phyloP scores from a whole-genome alignment of 345 rosid genomes.

The Ailanthus altissimus region DNA sequence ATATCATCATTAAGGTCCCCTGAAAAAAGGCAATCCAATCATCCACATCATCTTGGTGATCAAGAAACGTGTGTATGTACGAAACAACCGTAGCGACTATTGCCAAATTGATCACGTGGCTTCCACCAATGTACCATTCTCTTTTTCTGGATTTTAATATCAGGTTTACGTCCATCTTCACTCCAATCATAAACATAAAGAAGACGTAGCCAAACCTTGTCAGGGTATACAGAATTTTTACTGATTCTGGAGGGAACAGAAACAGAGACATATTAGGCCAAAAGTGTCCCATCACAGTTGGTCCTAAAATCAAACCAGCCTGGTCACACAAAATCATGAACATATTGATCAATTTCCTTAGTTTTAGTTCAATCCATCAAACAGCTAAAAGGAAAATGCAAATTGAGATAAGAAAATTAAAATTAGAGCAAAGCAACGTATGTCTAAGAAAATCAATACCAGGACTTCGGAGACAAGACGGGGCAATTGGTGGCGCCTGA shows the following conservation, averaged over 20 bases:
- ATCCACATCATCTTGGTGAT: background rate
- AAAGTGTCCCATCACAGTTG: constrained; percentile 20
- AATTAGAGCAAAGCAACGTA: background rate
- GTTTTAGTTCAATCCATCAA: too few relatives aligned
- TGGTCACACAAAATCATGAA: constrained; percentile 17
- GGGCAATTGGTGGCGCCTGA: constrained; percentile 27
- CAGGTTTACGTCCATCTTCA: constrained; percentile 34
- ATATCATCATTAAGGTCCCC: constrained; percentile 10
- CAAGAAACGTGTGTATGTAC: background rate
- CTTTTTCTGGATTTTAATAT: constrained; percentile 18
- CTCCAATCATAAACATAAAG: constrained; percentile 35
- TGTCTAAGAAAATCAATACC: constrained; percentile 22
- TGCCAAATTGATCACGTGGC: background rate
- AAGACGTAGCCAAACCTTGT: constrained; percentile 30
- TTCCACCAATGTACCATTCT: constrained; percentile 1
- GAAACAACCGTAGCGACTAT: background rate
- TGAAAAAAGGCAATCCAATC: background rate
- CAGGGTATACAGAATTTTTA: constrained; percentile 12
- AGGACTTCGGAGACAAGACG: constrained; percentile 35
- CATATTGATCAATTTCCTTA: background rate
- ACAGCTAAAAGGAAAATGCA: background rate
- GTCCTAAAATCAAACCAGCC: constrained; percentile 39
- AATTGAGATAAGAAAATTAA: background rate
- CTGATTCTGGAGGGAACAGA: constrained; percentile 28
- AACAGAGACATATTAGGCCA: background rate